Evolutionary conservation across 495 filamentous ascomycete genomes (phyloP), one percentile per base, ranked within the genome.

Genomic region (Rostrohypoxylon terebratum): DNA sequence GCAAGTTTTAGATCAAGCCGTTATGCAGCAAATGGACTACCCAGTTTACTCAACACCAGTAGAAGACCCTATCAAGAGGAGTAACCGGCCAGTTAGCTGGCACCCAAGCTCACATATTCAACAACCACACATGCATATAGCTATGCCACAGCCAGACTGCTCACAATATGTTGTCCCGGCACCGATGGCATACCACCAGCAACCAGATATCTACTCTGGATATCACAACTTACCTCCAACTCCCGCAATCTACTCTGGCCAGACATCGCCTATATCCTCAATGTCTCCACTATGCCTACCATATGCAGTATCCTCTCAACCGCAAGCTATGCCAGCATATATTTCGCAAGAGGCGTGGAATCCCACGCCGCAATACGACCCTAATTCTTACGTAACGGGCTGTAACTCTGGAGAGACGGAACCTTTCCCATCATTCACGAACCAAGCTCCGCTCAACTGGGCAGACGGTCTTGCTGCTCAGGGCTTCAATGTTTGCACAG

Each of bases 51-150:
- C 78, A 68, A 78, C 68, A 48, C 75, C 70, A 60, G 38, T 42
- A n/a, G 67, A 79, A 62, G 77, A 80, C 28, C 70, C 68, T n/a
- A 69, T 77, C 47, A 76, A 68, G 66, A 77, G 72, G 54, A 78
- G 73, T 62, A 76, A 67, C 50, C 78, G 91, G 13, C 91, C 91
- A 20, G 85, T 89, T 25, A 92, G 90, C 75, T 93, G 91, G 91
- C 91, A 93, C 77, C 89, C 91, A 11, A 82, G 82, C 18, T 82
- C 84, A 16, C 81, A 83, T 20, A 54, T 81, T 75, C 68, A 69
- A 75, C 68, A 70, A 77, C 47, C 73, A 72, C 48, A 79, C 68
- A 25, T 82, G 82, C 71, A 80, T 77, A 31, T 79, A 77, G 48
- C 72, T 79, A 63, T 75, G 74, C 69, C 75, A 36, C 69, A 81